Evolutionary conservation across 768 basidiomycete genomes (phyloP).

Genomic region (Tephrocybe sp.): DNA sequence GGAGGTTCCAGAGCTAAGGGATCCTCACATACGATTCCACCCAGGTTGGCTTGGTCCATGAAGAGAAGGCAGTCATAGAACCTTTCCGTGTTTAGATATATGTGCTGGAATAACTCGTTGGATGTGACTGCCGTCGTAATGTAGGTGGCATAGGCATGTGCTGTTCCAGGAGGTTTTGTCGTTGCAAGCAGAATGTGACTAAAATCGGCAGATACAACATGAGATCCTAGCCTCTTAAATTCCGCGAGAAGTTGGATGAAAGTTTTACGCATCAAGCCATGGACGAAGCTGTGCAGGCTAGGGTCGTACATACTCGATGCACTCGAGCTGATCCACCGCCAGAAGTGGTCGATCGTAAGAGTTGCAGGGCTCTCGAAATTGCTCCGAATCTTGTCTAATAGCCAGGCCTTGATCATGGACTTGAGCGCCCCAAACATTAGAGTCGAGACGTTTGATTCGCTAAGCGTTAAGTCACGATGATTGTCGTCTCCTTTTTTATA

Average conservation of each 20-base stretch:
- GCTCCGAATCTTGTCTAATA: slow-evolving; percentile 77
- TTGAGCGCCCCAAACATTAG: slow-evolving; percentile 85
- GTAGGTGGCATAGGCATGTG: slow-evolving; percentile 94
- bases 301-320: slow-evolving; percentile 89
- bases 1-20: slow-evolving; percentile 67
- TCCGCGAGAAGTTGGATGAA: slow-evolving; percentile 97
- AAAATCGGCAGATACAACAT: slow-evolving; percentile 93
- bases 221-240: slow-evolving; percentile 91
- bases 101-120: slow-evolving; percentile 93
- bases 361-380: slow-evolving; percentile 65
- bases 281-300: slow-evolving; percentile 87
- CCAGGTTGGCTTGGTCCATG: slow-evolving; percentile 94
- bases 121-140: slow-evolving; percentile 91
- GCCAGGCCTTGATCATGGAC: slow-evolving; percentile 87
- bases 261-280: slow-evolving; percentile 96
- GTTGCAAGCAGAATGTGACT: slow-evolving; percentile 88
- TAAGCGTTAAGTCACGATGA: slow-evolving; percentile 74
- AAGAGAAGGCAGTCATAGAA: slow-evolving; percentile 94
- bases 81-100: slow-evolving; percentile 80
- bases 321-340: slow-evolving; percentile 92
- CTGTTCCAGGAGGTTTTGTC: slow-evolving; percentile 92
- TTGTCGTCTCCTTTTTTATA: slow-evolving; percentile 67
- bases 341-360: slow-evolving; percentile 88
- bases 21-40: slow-evolving; percentile 83
- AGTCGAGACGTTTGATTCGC: slow-evolving; percentile 85